Percentiles rank a stretch among this genome's conserved stretches.
phyloP scores from a whole-genome alignment of 768 basidiomycete species.

The Lyophyllum semitale region DNA sequence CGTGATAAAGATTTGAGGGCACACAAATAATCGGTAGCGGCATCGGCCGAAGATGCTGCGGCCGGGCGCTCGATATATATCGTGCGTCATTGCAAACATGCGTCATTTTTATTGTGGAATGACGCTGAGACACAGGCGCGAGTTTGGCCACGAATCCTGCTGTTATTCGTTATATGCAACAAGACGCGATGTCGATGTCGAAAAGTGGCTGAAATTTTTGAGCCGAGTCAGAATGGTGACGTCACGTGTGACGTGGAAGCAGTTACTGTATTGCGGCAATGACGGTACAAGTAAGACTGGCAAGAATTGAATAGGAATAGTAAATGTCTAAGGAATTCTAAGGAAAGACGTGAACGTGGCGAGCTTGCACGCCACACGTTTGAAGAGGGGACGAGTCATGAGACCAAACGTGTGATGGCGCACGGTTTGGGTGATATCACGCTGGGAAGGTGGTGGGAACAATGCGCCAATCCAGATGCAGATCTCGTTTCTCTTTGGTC shows the following conservation, averaged over 20 bases:
- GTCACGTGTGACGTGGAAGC: slow-evolving; percentile 12
- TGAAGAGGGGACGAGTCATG: slow-evolving; percentile 16
- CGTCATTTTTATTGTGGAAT: background rate
- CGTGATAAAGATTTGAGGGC: background rate
- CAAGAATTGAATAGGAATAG: no score
- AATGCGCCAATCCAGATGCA: background rate
- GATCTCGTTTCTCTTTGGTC: slow-evolving; percentile 13
- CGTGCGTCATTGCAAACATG: background rate
- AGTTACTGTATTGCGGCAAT: no score
- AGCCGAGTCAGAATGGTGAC: background rate
- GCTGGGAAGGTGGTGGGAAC: background rate
- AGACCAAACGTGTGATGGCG: slow-evolving; percentile 33
- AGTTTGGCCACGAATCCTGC: background rate
- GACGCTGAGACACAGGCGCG: background rate
- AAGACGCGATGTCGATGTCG: background rate
- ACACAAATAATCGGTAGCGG: background rate
- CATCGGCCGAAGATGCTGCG: no score
- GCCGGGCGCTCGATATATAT: no score
- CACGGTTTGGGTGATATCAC: slow-evolving; percentile 17
- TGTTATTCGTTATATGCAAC: no score
- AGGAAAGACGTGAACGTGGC: slow-evolving; percentile 16
- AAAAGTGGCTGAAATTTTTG: background rate
- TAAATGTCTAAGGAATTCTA: background rate
- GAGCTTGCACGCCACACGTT: slow-evolving; percentile 29
- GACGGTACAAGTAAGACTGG: no score